A percentile compares a stretch with the other conserved stretches of the same genome.
Evolutionary conservation across 169 alveolate genomes (phyloP).

Genomic region (Sarcocystis neurona): DNA sequence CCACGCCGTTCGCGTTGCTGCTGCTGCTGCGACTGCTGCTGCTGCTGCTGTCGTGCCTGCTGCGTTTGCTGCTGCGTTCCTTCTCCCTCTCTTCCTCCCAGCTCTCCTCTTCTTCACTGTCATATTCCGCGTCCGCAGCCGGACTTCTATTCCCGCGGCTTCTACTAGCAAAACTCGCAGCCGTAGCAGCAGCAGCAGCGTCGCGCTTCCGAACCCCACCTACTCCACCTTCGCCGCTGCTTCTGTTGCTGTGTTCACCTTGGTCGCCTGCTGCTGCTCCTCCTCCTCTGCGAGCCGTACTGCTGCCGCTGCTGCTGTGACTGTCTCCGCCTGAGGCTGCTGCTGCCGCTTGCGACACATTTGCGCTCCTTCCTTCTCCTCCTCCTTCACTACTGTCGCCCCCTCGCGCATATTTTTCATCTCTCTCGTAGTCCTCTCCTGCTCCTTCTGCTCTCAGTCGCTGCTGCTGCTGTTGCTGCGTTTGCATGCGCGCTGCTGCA

Average conservation of each 20-base stretch:
- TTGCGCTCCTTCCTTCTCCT: neutral
- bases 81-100: neutral
- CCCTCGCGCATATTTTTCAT: neutral
- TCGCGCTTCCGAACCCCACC: conserved; percentile 27
- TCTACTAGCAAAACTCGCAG: neutral
- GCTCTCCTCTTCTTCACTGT: neutral
- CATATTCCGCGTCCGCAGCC: neutral
- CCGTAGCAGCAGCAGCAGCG: neutral
- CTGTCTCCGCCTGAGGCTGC: neutral
- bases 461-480: too few relatives aligned
- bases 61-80: neutral
- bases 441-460: too few relatives aligned
- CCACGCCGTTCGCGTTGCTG: neutral
- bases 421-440: too few relatives aligned
- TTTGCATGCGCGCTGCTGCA: too few relatives aligned
- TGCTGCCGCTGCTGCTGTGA: neutral
- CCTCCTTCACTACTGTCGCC: neutral
- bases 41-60: conserved; percentile 38
- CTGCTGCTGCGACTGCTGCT: conserved; percentile 39
- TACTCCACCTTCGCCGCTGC: conserved; percentile 5
- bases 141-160: neutral
- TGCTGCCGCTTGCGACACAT: neutral
- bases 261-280: neutral
- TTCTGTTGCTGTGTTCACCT: too few relatives aligned
- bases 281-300: neutral